Evolutionary conservation across 768 basidiomycete genomes (phyloP).

Genomic region (Hericium rajendrae): DNA sequence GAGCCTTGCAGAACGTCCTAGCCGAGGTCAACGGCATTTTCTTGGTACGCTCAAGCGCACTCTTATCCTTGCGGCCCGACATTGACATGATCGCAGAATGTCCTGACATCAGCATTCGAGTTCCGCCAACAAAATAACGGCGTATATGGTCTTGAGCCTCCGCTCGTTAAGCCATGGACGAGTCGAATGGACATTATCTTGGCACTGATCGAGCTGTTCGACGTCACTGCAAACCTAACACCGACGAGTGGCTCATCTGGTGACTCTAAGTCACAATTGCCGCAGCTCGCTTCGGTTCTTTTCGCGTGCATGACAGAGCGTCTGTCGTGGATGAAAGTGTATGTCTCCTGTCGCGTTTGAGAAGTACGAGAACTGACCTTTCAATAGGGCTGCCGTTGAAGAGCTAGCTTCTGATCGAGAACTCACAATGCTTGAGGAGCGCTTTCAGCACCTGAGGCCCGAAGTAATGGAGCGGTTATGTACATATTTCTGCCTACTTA

Average conservation of each 20-base stretch:
- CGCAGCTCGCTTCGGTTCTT: slow-evolving; percentile 51
- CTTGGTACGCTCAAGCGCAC: slow-evolving; percentile 36
- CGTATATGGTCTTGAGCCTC: slow-evolving; percentile 70
- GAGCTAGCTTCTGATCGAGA: slow-evolving; percentile 46
- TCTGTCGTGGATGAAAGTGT: slow-evolving; percentile 61
- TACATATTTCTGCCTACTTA: slow-evolving; percentile 27
- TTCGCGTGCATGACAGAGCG: slow-evolving; percentile 63
- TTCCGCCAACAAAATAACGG: slow-evolving; percentile 64
- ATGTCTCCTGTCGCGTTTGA: slow-evolving; percentile 3
- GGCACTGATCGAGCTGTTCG: slow-evolving; percentile 61
- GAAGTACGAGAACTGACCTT: neutral
- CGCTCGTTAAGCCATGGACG: slow-evolving; percentile 77
- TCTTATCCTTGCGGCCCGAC: neutral
- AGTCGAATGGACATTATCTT: slow-evolving; percentile 62
- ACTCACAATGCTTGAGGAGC: slow-evolving; percentile 47
- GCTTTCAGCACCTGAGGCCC: slow-evolving; percentile 64
- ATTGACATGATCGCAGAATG: slow-evolving; percentile 39
- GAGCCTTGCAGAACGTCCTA: slow-evolving; percentile 36
- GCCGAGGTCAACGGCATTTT: slow-evolving; percentile 62
- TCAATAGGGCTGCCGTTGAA: slow-evolving; percentile 34
- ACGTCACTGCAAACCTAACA: slow-evolving; percentile 42
- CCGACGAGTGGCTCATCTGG: slow-evolving; percentile 27
- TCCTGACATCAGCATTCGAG: slow-evolving; percentile 61
- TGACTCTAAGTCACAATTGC: slow-evolving; percentile 46
- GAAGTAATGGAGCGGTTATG: slow-evolving; percentile 74